Conservation (phyloP, 2,329 filamentous ascomycete species). For the Stagonosporopsis vannaccii region DNA sequence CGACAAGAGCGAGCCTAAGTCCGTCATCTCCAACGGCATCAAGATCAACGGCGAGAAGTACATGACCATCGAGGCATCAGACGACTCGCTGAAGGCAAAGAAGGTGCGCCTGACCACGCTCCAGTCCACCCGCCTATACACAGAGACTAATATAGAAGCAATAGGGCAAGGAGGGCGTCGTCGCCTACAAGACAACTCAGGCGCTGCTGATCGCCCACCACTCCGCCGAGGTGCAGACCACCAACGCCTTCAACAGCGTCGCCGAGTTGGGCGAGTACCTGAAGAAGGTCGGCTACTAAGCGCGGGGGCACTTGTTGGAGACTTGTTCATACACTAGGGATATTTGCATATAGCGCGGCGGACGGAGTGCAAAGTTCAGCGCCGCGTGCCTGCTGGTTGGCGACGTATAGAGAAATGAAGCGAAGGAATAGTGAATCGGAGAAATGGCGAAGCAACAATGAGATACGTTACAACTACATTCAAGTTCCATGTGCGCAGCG, state of each 20-base stretch:
- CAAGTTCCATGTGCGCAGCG: background rate
- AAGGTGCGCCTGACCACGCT: slow-evolving; percentile 64
- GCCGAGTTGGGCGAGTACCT: slow-evolving; percentile 89
- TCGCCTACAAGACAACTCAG: slow-evolving; percentile 85
- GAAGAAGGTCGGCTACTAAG: slow-evolving; percentile 76
- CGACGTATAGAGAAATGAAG: background rate
- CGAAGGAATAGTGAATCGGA: background rate
- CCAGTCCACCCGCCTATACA: background rate
- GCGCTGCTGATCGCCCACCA: slow-evolving; percentile 91
- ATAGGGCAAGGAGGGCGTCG: slow-evolving; percentile 80
- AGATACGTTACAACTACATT: slow-evolving; percentile 19
- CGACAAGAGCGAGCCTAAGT: slow-evolving; percentile 67
- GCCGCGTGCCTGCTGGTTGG: slow-evolving; percentile 3
- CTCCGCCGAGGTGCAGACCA: slow-evolving; percentile 74
- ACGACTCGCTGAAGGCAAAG: slow-evolving; percentile 82
- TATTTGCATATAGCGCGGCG: slow-evolving; percentile 44
- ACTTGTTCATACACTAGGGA: slow-evolving; percentile 34
- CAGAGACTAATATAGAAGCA: background rate
- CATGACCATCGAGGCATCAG: slow-evolving; percentile 77
- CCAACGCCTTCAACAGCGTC: slow-evolving; percentile 78
- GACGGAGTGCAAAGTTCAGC: slow-evolving; percentile 9
- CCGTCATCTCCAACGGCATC: slow-evolving; percentile 75
- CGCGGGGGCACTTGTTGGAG: slow-evolving; percentile 37
- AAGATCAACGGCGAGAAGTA: slow-evolving; percentile 80
- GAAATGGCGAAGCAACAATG: slow-evolving; percentile 17